Conservation (phyloP, 129 eudicot genomes). For the Lactuca saligna region DNA sequence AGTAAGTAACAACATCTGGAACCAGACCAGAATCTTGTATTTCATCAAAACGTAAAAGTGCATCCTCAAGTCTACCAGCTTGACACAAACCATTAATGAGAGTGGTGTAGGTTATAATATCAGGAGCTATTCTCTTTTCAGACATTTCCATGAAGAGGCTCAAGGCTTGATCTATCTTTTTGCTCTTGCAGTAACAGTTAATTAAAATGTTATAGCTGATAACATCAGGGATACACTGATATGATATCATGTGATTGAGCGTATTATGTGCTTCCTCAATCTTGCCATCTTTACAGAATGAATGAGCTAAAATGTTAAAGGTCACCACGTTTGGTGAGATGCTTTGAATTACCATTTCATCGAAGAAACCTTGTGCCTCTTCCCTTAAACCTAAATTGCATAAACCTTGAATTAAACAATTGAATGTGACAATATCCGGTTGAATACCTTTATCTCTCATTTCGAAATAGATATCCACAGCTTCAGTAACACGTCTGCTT, state of each 20-base stretch:
- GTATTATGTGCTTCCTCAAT: conserved; percentile 11
- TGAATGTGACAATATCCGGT: conserved; percentile 31
- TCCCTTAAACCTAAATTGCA: conserved; percentile 19
- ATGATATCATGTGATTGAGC: conserved; percentile 24
- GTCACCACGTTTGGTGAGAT: conserved; percentile 25
- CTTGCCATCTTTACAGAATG: conserved; percentile 31
- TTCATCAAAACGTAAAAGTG: conserved; percentile 13
- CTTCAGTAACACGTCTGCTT: conserved; percentile 17
- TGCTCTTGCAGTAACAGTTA: conserved; percentile 31
- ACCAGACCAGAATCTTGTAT: conserved; percentile 23
- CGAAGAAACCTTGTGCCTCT: conserved; percentile 11
- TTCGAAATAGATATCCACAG: conserved; percentile 15
- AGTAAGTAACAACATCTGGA: conserved; percentile 37
- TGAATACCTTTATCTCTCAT: conserved; percentile 22
- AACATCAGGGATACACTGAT: conserved; percentile 26
- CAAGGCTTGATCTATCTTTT: conserved; percentile 29
- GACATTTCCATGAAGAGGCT: conserved; percentile 22
- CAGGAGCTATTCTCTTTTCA: conserved; percentile 8
- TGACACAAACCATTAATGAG: conserved; percentile 32
- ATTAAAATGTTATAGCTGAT: conserved; percentile 35
- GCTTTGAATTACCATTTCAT: conserved; percentile 24
- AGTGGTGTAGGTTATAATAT: conserved; percentile 33
- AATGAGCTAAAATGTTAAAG: conserved; percentile 23
- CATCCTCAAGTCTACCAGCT: conserved; percentile 38
- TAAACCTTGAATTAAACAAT: conserved; percentile 30